These are phyloP conservation scores for Madurella fahalii DNA, from an alignment of 2,329 filamentous ascomycete species.

Conservation along the genomic window DNA sequence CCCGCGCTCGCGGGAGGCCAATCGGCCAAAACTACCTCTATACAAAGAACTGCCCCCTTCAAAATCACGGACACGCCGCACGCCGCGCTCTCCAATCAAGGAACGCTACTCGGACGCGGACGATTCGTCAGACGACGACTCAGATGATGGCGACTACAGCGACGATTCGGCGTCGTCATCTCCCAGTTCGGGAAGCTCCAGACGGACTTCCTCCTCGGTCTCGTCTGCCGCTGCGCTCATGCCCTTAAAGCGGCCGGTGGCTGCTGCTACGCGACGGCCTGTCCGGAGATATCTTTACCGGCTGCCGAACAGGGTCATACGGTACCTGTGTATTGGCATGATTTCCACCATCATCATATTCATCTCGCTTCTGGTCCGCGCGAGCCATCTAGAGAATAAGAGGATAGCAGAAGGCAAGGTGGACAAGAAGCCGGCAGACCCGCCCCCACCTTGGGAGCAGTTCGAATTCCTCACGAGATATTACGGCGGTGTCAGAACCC, in stretches of 20 bases:
- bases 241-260: constrained; percentile 35
- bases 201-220: constrained; percentile 45
- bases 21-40: constrained; percentile 42
- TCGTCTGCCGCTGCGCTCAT: constrained; percentile 43
- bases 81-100: constrained; percentile 36
- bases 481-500: constrained; percentile 76
- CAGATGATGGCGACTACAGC: constrained; percentile 39
- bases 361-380: constrained; percentile 68
- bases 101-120: constrained; percentile 51
- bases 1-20: constrained; percentile 44
- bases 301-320: constrained; percentile 67
- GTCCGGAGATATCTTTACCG: constrained; percentile 48
- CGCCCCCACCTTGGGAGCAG: constrained; percentile 68
- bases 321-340: constrained; percentile 72
- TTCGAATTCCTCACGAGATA: constrained; percentile 85
- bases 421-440: constrained; percentile 57
- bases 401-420: constrained; percentile 54
- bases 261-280: constrained; percentile 30
- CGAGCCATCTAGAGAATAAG: constrained; percentile 67
- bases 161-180: constrained; percentile 43
- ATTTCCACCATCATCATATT: constrained; percentile 69
- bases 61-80: constrained; percentile 2
- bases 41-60: constrained; percentile 43
- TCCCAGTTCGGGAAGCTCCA: constrained; percentile 49
- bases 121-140: constrained; percentile 32